phyloP scores from a whole-genome alignment of 2,329 filamentous ascomycete species.

The Colletotrichum euphorbiae region DNA sequence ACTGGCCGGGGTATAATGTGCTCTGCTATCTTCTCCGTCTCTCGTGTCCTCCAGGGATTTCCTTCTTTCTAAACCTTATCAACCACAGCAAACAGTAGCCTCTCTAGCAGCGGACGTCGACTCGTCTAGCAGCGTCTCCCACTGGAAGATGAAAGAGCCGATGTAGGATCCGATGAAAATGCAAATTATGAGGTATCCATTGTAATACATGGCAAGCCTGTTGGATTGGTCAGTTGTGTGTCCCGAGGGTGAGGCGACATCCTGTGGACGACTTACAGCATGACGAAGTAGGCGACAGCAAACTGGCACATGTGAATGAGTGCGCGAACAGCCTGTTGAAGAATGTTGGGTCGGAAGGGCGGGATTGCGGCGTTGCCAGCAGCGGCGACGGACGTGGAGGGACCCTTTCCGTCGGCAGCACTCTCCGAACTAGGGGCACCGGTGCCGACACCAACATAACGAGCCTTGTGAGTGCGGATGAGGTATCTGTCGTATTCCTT shows the following conservation, averaged over 20 bases:
- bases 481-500: constrained; percentile 80
- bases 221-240: constrained; percentile 10
- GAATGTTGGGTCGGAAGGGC: constrained; percentile 66
- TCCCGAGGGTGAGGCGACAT: rapidly evolving
- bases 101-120: constrained; percentile 51
- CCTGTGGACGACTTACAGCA: constrained; percentile 62
- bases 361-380: constrained; percentile 41
- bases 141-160: constrained; percentile 79
- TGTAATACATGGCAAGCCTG: constrained; percentile 69
- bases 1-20: not conserved
- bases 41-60: not conserved
- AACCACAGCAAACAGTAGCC: constrained; percentile 57
- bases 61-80: not conserved
- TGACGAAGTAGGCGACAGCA: constrained; percentile 81
- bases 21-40: not conserved
- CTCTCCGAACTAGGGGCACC: constrained; percentile 24
- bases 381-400: constrained; percentile 2
- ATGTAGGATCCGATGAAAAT: constrained; percentile 82
- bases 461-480: constrained; percentile 59
- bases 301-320: constrained; percentile 78
- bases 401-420: constrained; percentile 11
- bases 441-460: constrained; percentile 39
- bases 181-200: constrained; percentile 82
- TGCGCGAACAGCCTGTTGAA: constrained; percentile 76
- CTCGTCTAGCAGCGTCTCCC: constrained; percentile 64